These are phyloP conservation scores for Mucor plumbeus DNA, from an alignment of 371 early-diverging fungal species.

Conservation along the genomic window DNA sequence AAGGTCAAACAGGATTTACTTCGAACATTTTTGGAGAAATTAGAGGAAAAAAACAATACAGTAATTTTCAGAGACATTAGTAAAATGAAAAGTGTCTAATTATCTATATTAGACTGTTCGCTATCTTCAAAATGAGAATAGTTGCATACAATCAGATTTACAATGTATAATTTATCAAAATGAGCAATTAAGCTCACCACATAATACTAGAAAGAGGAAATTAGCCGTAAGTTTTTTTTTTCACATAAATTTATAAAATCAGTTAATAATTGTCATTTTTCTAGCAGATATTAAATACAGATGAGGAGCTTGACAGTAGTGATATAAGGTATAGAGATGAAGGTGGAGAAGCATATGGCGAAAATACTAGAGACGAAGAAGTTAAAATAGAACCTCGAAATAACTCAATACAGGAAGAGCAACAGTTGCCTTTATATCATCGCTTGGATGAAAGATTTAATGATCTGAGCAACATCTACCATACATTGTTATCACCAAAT, in stretches of 20 bases:
- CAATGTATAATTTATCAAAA: not conserved
- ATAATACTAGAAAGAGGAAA: constrained; percentile 1
- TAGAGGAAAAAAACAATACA: constrained; percentile 10
- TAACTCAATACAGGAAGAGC: not conserved
- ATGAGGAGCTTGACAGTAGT: not conserved
- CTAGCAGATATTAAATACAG: not conserved
- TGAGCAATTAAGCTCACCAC: not conserved
- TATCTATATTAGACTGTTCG: not conserved
- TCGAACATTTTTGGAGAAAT: constrained; percentile 6
- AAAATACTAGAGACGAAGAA: not conserved
- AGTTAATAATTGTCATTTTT: not conserved
- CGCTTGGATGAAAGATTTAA: constrained; percentile 69
- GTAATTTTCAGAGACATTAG: not conserved
- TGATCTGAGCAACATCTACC: constrained; percentile 76
- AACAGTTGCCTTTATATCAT: constrained; percentile 19
- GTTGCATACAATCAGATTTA: not conserved
- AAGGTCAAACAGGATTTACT: constrained; percentile 57
- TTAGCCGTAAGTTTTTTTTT: not conserved
- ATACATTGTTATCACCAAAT: constrained; percentile 24
- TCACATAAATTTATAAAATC: not conserved
- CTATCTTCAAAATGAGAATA: not conserved
- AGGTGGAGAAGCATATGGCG: no score
- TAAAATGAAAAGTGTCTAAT: not conserved
- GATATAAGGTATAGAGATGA: not conserved
- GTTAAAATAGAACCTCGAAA: not conserved